These are phyloP conservation scores for Plasmodium gaboni DNA, from an alignment of 169 alveolate genomes.

Conservation along the genomic window DNA sequence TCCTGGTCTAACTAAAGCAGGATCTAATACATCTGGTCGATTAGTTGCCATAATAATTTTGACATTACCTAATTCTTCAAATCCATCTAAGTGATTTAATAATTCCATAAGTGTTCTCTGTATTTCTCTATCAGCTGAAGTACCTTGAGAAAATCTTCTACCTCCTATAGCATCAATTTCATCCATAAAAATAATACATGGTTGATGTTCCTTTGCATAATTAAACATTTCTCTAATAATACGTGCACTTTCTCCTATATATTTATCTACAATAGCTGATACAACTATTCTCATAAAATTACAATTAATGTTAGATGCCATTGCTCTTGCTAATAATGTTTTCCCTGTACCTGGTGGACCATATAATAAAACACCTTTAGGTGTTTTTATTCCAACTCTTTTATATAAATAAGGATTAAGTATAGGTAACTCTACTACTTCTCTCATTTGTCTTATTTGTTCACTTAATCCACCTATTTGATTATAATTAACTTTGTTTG, in stretches of 20 bases:
- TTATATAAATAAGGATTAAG: conserved; percentile 97
- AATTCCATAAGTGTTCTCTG: conserved; percentile 97
- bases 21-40: conserved; percentile 99
- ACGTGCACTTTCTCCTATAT: conserved; percentile 99
- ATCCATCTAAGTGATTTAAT: conserved; percentile 99
- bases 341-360: conserved; percentile 99
- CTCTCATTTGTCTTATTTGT: conserved; percentile 98
- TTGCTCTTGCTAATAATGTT: conserved; percentile 98
- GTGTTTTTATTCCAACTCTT: conserved; percentile 99
- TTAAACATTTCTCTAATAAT: conserved; percentile 99
- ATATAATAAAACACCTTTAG: conserved; percentile 98
- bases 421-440: conserved; percentile 98
- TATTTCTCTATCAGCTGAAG: conserved; percentile 99
- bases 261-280: conserved; percentile 98
- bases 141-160: conserved; percentile 97
- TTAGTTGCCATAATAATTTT: conserved; percentile 99
- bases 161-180: conserved; percentile 99
- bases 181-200: conserved; percentile 99
- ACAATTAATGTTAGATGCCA: conserved; percentile 98
- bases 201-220: conserved; percentile 98
- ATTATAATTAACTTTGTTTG: conserved; percentile 75
- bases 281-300: conserved; percentile 99
- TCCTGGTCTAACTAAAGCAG: conserved; percentile 99
- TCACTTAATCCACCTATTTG: conserved; percentile 97
- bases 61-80: conserved; percentile 98